Evolutionary conservation across 129 eudicot genomes (phyloP).

Genomic region (Apium graveolens): DNA sequence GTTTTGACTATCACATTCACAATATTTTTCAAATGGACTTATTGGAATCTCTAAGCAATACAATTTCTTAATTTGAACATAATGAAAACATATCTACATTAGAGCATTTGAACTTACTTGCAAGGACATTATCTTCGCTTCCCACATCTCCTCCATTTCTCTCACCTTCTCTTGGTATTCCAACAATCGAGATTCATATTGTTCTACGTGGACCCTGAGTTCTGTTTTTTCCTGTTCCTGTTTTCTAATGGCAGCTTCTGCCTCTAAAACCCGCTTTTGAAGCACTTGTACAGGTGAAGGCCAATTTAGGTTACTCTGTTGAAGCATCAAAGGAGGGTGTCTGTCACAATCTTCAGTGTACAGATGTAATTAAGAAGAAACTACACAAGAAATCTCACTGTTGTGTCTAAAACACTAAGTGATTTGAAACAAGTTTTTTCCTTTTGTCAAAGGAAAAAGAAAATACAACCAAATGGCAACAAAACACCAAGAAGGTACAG

Average conservation of each 20-base stretch:
- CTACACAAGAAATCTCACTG: no score
- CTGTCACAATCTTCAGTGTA: conserved; percentile 14
- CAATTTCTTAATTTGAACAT: not conserved
- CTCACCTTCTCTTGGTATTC: conserved; percentile 77
- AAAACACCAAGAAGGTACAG: not conserved
- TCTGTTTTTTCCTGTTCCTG: conserved; percentile 62
- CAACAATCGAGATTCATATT: conserved; percentile 53
- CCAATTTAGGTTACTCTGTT: conserved; percentile 17
- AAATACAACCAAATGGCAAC: not conserved
- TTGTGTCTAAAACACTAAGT: no score
- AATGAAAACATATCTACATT: not conserved
- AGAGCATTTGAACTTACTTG: conserved; percentile 54
- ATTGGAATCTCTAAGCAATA: not conserved
- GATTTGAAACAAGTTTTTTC: not conserved
- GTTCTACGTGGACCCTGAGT: conserved; percentile 47
- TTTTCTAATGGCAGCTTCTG: conserved; percentile 39
- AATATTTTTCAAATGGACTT: not conserved
- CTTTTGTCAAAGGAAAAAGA: not conserved
- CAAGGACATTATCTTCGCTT: conserved; percentile 62
- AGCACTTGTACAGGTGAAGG: conserved; percentile 54
- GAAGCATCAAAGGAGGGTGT: conserved; percentile 9
- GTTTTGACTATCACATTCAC: not conserved
- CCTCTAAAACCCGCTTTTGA: conserved; percentile 42
- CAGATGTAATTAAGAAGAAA: not conserved
- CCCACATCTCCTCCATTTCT: conserved; percentile 83